Conservation (phyloP, 164 flowering plant genomes). For the Magnolia sinica region DNA sequence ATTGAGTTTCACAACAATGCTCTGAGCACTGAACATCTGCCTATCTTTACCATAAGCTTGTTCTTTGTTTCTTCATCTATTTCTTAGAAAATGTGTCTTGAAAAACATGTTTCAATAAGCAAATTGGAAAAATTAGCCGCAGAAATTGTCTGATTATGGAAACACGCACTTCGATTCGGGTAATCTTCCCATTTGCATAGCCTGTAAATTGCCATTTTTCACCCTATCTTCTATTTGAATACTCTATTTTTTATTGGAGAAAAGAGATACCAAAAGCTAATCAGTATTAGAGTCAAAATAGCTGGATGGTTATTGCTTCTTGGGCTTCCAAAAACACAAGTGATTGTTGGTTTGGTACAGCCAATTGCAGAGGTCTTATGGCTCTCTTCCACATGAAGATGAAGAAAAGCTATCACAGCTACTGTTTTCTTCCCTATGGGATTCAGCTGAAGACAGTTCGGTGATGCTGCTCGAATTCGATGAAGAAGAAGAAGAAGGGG, state of each 20-base stretch:
- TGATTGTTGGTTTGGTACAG: constrained; percentile 8
- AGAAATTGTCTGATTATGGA: neutral
- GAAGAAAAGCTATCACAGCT: constrained; percentile 15
- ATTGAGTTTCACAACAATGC: neutral
- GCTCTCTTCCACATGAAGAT: constrained; percentile 14
- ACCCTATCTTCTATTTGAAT: neutral
- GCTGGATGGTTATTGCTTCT: constrained; percentile 18
- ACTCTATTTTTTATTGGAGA: neutral
- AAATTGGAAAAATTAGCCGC: neutral
- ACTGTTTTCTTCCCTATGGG: constrained; percentile 32
- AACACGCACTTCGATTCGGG: constrained; percentile 1
- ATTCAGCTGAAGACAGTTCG: constrained; percentile 30
- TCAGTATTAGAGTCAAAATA: constrained; percentile 2
- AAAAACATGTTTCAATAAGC: neutral
- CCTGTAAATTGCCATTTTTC: neutral
- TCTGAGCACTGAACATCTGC: neutral
- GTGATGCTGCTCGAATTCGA: constrained; percentile 33
- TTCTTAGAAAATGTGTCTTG: neutral
- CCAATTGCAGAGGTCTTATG: constrained; percentile 8
- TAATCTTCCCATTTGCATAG: neutral
- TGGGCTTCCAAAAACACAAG: constrained; percentile 13
- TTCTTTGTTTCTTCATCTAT: neutral
- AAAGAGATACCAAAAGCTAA: neutral
- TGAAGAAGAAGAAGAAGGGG: constrained; percentile 25
- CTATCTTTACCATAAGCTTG: neutral